These are phyloP conservation scores for Cordyceps fumosorosea DNA, from an alignment of 2,329 filamentous ascomycete genomes.

Conservation along the genomic window DNA sequence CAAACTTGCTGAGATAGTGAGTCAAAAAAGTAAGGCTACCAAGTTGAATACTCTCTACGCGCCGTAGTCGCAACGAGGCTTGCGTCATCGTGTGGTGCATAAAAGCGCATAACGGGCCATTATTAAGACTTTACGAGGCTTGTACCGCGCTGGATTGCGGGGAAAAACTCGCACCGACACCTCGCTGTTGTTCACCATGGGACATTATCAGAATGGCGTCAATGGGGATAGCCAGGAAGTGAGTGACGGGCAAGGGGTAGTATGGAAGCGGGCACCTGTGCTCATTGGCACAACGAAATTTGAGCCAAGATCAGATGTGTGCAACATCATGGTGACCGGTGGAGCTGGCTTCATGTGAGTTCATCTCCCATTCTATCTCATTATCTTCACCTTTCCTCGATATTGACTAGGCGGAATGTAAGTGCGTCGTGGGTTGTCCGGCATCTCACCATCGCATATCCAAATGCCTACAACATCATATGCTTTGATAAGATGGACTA, in stretches of 20 bases:
- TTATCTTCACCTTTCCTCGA: not conserved
- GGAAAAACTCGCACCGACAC: not conserved
- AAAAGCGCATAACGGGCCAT: not conserved
- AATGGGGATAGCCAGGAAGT: constrained; percentile 33
- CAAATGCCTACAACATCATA: constrained; percentile 67
- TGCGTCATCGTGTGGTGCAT: not conserved
- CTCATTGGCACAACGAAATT: constrained; percentile 65
- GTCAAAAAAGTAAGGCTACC: not conserved
- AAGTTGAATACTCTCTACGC: not conserved
- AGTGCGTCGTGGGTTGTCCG: constrained; percentile 80
- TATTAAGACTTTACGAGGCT: not conserved
- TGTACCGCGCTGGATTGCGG: not conserved
- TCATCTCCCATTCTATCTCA: not conserved
- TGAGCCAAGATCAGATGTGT: constrained; percentile 60
- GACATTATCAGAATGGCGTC: not conserved
- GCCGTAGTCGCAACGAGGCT: not conserved
- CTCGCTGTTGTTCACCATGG: not conserved
- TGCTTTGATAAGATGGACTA: constrained; percentile 84
- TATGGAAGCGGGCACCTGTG: constrained; percentile 64
- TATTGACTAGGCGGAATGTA: constrained; percentile 15
- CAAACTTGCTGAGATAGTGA: not conserved
- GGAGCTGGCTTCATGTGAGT: constrained; percentile 80
- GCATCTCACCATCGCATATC: constrained; percentile 68
- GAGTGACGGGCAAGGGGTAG: constrained; percentile 25
- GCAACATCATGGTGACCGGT: constrained; percentile 78